These are phyloP conservation scores for Tanozyma kutaoensis DNA, from an alignment of 805 yeast species.

Conservation along the genomic window DNA sequence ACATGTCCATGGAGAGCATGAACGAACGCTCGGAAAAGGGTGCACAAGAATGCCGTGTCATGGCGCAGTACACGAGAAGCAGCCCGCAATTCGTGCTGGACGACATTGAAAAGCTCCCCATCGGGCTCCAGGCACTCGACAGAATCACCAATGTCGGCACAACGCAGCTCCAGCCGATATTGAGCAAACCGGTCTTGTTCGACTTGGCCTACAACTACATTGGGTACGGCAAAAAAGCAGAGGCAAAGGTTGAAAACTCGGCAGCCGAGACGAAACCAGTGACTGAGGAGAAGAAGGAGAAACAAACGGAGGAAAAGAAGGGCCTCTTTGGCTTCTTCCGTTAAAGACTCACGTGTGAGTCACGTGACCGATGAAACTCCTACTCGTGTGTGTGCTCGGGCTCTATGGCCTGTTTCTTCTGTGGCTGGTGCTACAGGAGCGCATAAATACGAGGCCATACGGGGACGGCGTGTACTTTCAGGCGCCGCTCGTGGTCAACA, in stretches of 20 bases:
- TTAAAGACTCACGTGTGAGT: no score
- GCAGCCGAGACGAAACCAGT: no score
- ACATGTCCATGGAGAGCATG: slow-evolving; percentile 25
- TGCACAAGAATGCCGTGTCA: no score
- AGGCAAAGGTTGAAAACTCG: no score
- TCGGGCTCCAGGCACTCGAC: slow-evolving; percentile 9
- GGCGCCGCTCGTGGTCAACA: slow-evolving; percentile 68
- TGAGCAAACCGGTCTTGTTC: slow-evolving; percentile 80
- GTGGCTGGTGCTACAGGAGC: slow-evolving; percentile 91
- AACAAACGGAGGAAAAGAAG: no score
- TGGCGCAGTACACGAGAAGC: slow-evolving; percentile 31
- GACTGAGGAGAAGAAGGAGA: no score
- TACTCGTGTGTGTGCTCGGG: slow-evolving; percentile 39
- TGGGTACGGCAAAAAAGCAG: no score
- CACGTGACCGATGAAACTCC: no score
- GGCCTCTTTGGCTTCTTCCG: no score
- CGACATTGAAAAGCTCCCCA: slow-evolving; percentile 27
- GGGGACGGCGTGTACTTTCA: slow-evolving; percentile 44
- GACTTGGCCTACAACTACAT: slow-evolving; percentile 84
- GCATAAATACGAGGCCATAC: slow-evolving; percentile 66
- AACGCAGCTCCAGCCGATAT: slow-evolving; percentile 38
- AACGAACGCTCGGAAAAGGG: no score
- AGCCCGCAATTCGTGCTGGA: slow-evolving; percentile 25
- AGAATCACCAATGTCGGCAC: slow-evolving; percentile 12
- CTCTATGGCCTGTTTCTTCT: slow-evolving; percentile 78